Conservation (phyloP, 208 protist species). For the Leishmania braziliensis region DNA sequence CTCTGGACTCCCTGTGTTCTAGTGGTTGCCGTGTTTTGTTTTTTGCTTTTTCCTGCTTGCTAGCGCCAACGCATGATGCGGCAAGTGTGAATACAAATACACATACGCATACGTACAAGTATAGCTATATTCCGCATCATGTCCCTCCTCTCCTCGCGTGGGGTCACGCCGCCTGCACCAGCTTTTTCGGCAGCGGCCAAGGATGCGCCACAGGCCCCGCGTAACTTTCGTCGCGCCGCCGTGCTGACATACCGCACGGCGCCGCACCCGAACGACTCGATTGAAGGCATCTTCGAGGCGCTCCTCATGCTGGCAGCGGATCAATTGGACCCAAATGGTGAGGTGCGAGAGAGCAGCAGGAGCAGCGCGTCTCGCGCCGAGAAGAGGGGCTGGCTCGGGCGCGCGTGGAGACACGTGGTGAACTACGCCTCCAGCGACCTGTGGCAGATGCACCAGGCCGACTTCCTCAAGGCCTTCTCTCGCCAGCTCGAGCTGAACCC, state of each 20-base stretch:
- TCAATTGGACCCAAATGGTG: constrained; percentile 15
- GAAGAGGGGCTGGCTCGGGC: constrained; percentile 24
- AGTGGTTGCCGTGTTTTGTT: not conserved
- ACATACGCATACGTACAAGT: not conserved
- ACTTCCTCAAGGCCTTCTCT: constrained; percentile 51
- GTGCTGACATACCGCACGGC: constrained; percentile 55
- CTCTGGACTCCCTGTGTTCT: not conserved
- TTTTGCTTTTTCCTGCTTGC: not conserved
- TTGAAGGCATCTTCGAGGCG: constrained; percentile 36
- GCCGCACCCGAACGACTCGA: constrained; percentile 42
- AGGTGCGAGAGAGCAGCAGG: not conserved
- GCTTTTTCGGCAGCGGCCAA: not conserved
- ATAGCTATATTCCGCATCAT: not conserved
- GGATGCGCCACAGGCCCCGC: constrained; percentile 4
- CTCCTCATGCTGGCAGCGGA: constrained; percentile 25
- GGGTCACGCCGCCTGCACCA: not conserved
- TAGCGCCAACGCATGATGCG: not conserved
- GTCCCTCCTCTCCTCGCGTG: not conserved
- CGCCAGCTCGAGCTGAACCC: constrained; percentile 56
- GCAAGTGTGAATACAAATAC: not conserved
- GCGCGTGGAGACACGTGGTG: constrained; percentile 37
- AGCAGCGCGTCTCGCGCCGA: not conserved
- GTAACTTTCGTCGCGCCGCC: constrained; percentile 36
- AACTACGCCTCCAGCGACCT: constrained; percentile 14
- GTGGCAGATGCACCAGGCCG: constrained; percentile 27